phyloP scores from a whole-genome alignment of 2,329 filamentous ascomycete species.

The Coniochaeta ligniaria region DNA sequence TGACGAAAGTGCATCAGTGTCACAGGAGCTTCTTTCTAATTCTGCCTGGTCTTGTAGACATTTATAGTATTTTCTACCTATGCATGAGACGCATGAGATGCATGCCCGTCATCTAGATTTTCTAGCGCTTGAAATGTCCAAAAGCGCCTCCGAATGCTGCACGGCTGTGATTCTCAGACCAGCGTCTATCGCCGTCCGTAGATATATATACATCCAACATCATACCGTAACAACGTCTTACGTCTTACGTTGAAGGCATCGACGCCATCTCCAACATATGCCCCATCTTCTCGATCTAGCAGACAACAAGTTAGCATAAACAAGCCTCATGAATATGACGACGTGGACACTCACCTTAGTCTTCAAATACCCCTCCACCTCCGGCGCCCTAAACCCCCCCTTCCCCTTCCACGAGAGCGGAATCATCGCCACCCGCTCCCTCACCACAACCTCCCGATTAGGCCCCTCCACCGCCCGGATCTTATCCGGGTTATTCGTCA shows the following conservation, averaged over 20 bases:
- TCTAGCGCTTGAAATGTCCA: not conserved
- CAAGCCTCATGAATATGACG: not conserved
- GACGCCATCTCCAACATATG: slow-evolving; percentile 61
- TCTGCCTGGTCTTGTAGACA: not conserved
- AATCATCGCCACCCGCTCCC: slow-evolving; percentile 90
- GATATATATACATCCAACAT: not conserved
- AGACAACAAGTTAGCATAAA: slow-evolving; percentile 5
- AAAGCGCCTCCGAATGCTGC: slow-evolving; percentile 1
- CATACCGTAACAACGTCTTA: not conserved
- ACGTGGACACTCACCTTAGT: slow-evolving; percentile 71
- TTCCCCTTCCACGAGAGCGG: slow-evolving; percentile 86
- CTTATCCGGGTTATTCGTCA: slow-evolving; percentile 98
- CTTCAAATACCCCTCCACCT: slow-evolving; percentile 89
- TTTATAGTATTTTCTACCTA: not conserved
- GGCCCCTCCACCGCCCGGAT: slow-evolving; percentile 90
- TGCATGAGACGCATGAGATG: not conserved
- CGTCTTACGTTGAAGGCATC: slow-evolving; percentile 11
- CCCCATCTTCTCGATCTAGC: slow-evolving; percentile 79
- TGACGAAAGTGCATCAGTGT: too few species aligned
- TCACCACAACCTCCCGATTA: slow-evolving; percentile 78
- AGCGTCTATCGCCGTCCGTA: not conserved
- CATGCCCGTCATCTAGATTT: not conserved
- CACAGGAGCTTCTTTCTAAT: not conserved
- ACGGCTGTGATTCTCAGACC: not conserved
- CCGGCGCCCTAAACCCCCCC: slow-evolving; percentile 75